Base-by-base conservation (phyloP, 2,329 filamentous ascomycete species). In the Diaporthe humulicola region DNA sequence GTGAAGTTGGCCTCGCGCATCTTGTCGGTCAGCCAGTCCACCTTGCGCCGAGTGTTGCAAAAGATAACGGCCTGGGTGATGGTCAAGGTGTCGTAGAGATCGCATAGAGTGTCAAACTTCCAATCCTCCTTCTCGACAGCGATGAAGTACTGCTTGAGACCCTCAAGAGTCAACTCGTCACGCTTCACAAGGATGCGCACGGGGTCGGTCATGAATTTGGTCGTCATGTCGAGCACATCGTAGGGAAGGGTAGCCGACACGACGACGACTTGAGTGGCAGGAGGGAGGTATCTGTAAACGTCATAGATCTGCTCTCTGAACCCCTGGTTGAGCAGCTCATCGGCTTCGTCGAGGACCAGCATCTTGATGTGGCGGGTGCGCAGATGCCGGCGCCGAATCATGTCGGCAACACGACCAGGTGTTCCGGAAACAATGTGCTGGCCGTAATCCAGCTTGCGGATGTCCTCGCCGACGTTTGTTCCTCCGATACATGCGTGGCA, bases 301-400 rank as follows among this genome's bases (percentile, higher is more conserved):
- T 99, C 97, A 91, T 99, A 99, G 89, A 99, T 99, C 90, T 99
- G 97, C 90, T 99, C 97, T 82, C 96, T 98, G 93, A 99, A 99
- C 91, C 97, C 97, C 84, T 96, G 96, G 91, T 95, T 78, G 36
- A 82, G 92, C 94, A 99, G 98, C 89, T 99, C 97, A 86, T 99
- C 97, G 82, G 97, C 97, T 90, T 99, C 97, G 85, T 99, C 97
- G 81, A 99, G 95, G 82, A 99, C 95, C 87, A 99, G 98, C 94
- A 98, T 98, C 93, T 99, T 99, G 92, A 99, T 98, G 87, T 91
- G 90, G 86, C 98, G 96, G 83, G 97, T 99, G 91, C 96, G 97
- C 81, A 99, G 91, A 88, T 97, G 94, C 81, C 96, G 95, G 80
- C 97, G 96, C 89, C 98, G 95, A 86, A 99, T 99, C 97, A 99